A percentile compares a stretch with the other conserved stretches of the same genome.
Evolutionary conservation across 805 yeast genomes (phyloP).

Genomic region (Pichia pseudocactophila): DNA sequence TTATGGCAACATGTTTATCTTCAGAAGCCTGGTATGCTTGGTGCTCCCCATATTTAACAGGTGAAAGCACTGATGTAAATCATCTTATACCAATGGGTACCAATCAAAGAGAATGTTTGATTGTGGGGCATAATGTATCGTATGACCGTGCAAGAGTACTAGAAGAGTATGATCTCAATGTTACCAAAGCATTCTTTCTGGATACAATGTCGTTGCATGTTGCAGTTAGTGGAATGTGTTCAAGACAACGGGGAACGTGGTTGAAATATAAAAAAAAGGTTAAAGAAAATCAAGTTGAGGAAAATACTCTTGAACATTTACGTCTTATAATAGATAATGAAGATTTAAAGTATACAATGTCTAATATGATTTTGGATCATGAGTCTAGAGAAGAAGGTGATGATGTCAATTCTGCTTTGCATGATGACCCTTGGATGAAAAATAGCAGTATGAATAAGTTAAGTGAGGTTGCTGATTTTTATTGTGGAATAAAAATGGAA

Average conservation of each 20-base stretch:
- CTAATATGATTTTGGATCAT: slow-evolving; percentile 24
- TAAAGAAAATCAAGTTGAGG: slow-evolving; percentile 13
- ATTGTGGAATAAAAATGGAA: slow-evolving; percentile 60
- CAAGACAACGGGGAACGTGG: slow-evolving; percentile 82
- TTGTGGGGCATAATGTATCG: slow-evolving; percentile 86
- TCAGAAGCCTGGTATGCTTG: slow-evolving; percentile 84
- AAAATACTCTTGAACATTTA: slow-evolving; percentile 14
- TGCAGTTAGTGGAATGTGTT: slow-evolving; percentile 86
- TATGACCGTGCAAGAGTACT: slow-evolving; percentile 80
- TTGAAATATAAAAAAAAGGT: slow-evolving; percentile 43
- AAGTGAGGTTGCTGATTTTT: slow-evolving; percentile 68
- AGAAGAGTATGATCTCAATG: slow-evolving; percentile 70
- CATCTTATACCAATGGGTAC: slow-evolving; percentile 63
- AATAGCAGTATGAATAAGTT: slow-evolving; percentile 72
- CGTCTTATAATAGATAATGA: slow-evolving; percentile 17
- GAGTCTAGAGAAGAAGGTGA: slow-evolving; percentile 22
- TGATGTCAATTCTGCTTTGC: slow-evolving; percentile 13
- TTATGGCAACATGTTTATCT: slow-evolving; percentile 74
- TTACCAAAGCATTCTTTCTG: slow-evolving; percentile 65
- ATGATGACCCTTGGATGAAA: slow-evolving; percentile 81
- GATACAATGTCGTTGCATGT: slow-evolving; percentile 93
- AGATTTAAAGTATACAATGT: slow-evolving; percentile 22
- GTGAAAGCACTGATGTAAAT: slow-evolving; percentile 37
- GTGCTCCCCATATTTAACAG: slow-evolving; percentile 79
- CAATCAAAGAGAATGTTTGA: slow-evolving; percentile 37